These are phyloP conservation scores for Neocallimastix lanati DNA, from an alignment of 192 early-diverging fungal species.

Conservation along the genomic window DNA sequence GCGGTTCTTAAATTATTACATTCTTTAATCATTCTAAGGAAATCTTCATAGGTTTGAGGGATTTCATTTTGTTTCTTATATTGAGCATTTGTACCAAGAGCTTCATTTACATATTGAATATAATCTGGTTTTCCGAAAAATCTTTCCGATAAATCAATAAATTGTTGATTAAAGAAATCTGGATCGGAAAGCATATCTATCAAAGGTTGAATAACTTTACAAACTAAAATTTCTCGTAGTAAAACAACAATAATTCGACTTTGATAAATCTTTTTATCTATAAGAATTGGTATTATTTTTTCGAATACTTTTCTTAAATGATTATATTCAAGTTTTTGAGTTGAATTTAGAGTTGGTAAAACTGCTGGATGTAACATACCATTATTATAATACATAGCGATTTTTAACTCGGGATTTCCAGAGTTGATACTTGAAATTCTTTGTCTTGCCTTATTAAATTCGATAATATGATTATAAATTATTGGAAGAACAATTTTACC, in stretches of 20 bases:
- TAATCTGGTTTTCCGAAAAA: neutral
- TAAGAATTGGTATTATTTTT: neutral
- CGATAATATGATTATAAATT: neutral
- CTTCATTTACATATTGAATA: neutral
- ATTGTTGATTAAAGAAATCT: conserved; percentile 68
- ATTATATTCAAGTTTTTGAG: neutral
- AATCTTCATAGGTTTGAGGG: conserved; percentile 49
- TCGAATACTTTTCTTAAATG: neutral
- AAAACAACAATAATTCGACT: conserved; percentile 13
- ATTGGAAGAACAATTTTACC: neutral
- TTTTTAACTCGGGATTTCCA: neutral
- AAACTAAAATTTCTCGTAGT: conserved; percentile 54
- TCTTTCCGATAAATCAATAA: conserved; percentile 22
- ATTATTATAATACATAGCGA: neutral
- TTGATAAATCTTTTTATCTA: neutral
- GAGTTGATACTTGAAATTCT: neutral
- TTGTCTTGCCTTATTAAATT: neutral
- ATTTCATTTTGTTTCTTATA: conserved; percentile 2
- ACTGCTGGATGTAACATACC: neutral
- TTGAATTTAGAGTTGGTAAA: neutral
- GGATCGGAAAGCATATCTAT: conserved; percentile 55
- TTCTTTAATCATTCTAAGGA: conserved; percentile 50
- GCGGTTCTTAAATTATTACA: conserved; percentile 43
- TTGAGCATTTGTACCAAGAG: neutral
- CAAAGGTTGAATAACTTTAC: conserved; percentile 47